A percentile compares a stretch with the other conserved stretches of the same genome.
phyloP scores from a whole-genome alignment of 1,139 yeast species.

The Blastobotrys raffinosifermentans region DNA sequence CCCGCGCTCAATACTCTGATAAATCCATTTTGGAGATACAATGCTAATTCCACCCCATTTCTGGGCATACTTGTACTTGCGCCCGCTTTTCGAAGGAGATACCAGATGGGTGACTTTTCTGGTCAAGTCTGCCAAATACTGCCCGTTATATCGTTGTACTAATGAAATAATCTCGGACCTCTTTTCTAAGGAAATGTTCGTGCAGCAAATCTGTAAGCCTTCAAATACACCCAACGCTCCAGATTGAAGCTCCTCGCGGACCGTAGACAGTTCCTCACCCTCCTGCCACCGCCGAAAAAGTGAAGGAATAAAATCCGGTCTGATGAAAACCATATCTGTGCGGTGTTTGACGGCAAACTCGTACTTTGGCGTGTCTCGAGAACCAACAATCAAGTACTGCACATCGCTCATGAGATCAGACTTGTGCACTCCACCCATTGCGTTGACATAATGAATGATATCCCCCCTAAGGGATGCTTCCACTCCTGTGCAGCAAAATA shows the following conservation, averaged over 20 bases:
- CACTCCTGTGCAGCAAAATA: constrained; percentile 30
- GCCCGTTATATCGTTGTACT: constrained; percentile 54
- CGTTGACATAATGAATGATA: constrained; percentile 34
- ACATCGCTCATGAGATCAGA: constrained; percentile 65
- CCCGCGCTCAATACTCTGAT: constrained; percentile 55
- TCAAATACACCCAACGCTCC: constrained; percentile 42
- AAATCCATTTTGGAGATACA: constrained; percentile 71
- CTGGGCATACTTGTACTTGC: constrained; percentile 54
- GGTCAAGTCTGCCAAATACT: constrained; percentile 51
- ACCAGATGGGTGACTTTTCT: constrained; percentile 44
- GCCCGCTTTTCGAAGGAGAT: constrained; percentile 48
- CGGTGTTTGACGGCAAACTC: constrained; percentile 55
- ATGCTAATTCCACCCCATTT: constrained; percentile 62
- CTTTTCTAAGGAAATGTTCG: constrained; percentile 39
- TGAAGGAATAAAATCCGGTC: constrained; percentile 41
- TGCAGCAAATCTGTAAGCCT: constrained; percentile 45
- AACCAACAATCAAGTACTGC: constrained; percentile 62
- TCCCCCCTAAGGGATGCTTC: constrained; percentile 22
- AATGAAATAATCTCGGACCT: constrained; percentile 36
- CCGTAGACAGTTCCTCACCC: constrained; percentile 40
- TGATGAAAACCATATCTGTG: constrained; percentile 52
- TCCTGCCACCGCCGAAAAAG: constrained; percentile 49
- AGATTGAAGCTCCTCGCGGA: constrained; percentile 24
- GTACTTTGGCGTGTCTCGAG: constrained; percentile 61
- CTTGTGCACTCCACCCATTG: constrained; percentile 60